phyloP scores from a whole-genome alignment of 495 filamentous ascomycete genomes.

The Xylaria cubensis region DNA sequence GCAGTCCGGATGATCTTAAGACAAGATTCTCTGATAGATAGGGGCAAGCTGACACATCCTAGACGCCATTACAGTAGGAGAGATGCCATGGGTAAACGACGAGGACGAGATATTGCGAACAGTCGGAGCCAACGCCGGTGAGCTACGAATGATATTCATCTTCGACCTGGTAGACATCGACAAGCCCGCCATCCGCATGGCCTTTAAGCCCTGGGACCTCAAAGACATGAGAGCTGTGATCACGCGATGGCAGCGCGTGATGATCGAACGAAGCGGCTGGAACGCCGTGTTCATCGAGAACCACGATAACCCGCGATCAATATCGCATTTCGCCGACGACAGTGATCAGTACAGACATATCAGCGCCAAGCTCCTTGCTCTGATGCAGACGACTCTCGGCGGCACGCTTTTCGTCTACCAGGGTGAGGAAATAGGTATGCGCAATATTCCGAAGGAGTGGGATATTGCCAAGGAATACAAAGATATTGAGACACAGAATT shows the following conservation, averaged over 20 bases:
- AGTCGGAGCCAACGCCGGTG: constrained; percentile 59
- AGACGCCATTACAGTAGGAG: constrained; percentile 67
- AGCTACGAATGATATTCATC: constrained; percentile 72
- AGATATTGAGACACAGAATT: constrained; percentile 68
- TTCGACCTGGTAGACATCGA: constrained; percentile 64
- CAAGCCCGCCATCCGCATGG: constrained; percentile 49
- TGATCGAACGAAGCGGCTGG: constrained; percentile 67
- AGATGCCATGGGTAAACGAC: constrained; percentile 65
- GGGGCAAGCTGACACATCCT: not conserved
- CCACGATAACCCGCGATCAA: constrained; percentile 65
- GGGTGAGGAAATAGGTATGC: constrained; percentile 73
- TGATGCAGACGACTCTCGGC: constrained; percentile 58
- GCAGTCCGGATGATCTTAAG: not conserved
- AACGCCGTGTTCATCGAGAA: constrained; percentile 70
- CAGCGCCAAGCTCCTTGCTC: constrained; percentile 67
- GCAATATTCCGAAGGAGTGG: constrained; percentile 65
- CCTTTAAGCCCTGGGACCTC: constrained; percentile 57
- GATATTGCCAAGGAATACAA: constrained; percentile 62
- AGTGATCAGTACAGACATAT: constrained; percentile 50
- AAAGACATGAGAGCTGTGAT: constrained; percentile 62
- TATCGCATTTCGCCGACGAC: constrained; percentile 58
- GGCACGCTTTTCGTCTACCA: constrained; percentile 73
- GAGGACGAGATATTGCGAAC: constrained; percentile 58
- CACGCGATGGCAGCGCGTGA: constrained; percentile 64
- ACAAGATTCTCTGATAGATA: too few relatives aligned